phyloP scores from a whole-genome alignment of 345 rosid species.

The Pseudoturritis turrita region DNA sequence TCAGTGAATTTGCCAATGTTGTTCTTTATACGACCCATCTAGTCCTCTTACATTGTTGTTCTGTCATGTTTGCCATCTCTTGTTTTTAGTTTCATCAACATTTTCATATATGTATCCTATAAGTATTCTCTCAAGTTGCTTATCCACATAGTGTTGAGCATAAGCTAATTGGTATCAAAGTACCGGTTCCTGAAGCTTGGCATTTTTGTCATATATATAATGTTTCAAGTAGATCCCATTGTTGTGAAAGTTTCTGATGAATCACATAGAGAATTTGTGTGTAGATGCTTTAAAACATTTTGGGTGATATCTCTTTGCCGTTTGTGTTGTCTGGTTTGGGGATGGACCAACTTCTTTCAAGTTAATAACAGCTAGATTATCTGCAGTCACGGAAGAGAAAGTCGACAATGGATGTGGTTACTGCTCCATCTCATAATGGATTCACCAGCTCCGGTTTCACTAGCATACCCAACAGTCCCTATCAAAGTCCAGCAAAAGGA shows the following conservation, averaged over 20 bases:
- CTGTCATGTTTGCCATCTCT: background rate
- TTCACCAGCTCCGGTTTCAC: slow-evolving; percentile 46
- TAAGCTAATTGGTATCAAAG: slow-evolving; percentile 4
- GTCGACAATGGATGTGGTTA: slow-evolving; percentile 37
- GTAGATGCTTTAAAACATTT: background rate
- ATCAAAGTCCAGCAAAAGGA: slow-evolving; percentile 70
- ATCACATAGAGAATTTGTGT: background rate
- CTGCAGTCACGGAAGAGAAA: slow-evolving; percentile 61
- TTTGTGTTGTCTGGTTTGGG: background rate
- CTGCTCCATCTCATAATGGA: slow-evolving; percentile 37
- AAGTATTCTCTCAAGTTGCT: background rate
- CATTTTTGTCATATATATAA: background rate
- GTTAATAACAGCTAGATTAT: slow-evolving; percentile 14
- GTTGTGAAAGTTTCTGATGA: slow-evolving; percentile 5
- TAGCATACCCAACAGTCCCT: slow-evolving; percentile 46
- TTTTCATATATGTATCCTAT: background rate
- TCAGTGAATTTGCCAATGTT: background rate
- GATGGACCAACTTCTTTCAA: slow-evolving; percentile 7
- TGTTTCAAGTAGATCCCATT: background rate
- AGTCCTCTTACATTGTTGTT: background rate
- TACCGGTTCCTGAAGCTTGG: background rate
- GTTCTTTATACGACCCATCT: background rate
- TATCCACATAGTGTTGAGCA: background rate
- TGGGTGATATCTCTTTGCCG: background rate
- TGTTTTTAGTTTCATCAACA: background rate